Evolutionary conservation across 2,329 filamentous ascomycete genomes (phyloP), one percentile per base, ranked within the genome.

Genomic region (Aureobasidium sp.): DNA sequence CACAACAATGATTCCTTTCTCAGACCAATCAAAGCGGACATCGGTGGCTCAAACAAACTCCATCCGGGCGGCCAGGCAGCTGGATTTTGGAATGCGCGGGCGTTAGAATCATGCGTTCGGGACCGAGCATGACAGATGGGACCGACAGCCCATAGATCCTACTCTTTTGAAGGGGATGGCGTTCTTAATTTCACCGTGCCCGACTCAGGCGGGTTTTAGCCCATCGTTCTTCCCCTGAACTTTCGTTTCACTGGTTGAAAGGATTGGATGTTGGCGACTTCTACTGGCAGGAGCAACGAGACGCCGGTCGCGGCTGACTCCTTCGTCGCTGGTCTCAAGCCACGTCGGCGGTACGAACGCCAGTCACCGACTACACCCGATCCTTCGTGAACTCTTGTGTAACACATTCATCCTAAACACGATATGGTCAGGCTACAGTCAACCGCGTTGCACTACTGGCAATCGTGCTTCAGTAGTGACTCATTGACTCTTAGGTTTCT

Each of bases 61-160:
- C 40, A n/a, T 27, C 53, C 53, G 53, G 40, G 53, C 40, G 22
- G 45, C 53, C 19, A 57, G 53, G 53, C 53, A 57, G 40, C 39
- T 56, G 53, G 29, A 45, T 57, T 45, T 45, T 44, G 53, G 53
- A 57, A 57, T 57, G 53, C 27, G 53, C 39, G 49, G 49, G 49
- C 49, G 49, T 52, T 39, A 11, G 19, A 9, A 15, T 17, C 22
- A 19, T 17, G 24, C 31, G 49, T 12, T 57, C 53, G 53, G 53
- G 53, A 57, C 53, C 53, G 53, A 57, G 53, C 53, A 24, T 24
- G 24, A 24, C n/a, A 22, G 39, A 45, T 40, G 39, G 53, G 40
- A 57, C 53, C 53, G 53, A 44, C 35, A n/a, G 15, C 24, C 53
- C 53, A 57, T 57, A 39, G 39, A 24, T 39, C 27, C n/a, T 45